phyloP scores from a whole-genome alignment of 495 filamentous ascomycete species.

The Corynascus novoguineensis region DNA sequence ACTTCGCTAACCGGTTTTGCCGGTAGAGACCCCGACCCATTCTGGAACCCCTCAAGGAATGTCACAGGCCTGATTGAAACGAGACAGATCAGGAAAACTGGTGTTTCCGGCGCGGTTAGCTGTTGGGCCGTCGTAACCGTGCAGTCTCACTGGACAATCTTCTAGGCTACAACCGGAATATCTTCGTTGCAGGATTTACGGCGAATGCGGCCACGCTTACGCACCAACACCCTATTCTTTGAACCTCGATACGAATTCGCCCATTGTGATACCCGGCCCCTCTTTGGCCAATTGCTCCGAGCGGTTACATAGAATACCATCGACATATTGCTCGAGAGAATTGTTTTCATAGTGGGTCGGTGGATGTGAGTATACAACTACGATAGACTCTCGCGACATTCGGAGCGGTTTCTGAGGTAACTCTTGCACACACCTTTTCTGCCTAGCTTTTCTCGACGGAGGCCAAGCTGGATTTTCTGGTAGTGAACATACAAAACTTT shows the following conservation, averaged over 20 bases:
- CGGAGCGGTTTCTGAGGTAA: too few species aligned
- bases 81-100: constrained; percentile 31
- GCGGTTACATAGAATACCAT: too few species aligned
- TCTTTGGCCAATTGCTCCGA: too few species aligned
- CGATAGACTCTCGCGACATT: too few species aligned
- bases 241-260: constrained; percentile 1
- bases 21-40: constrained; percentile 8
- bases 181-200: constrained; percentile 43
- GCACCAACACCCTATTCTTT: constrained; percentile 18
- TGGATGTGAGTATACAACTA: too few species aligned
- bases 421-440: too few species aligned
- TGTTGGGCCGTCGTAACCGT: constrained; percentile 19
- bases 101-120: constrained; percentile 26
- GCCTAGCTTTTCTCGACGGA: too few species aligned
- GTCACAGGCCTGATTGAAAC: constrained; percentile 21
- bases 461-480: too few species aligned
- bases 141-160: constrained; percentile 33
- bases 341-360: too few species aligned
- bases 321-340: too few species aligned
- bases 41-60: constrained; percentile 9
- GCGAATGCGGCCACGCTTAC: constrained; percentile 38
- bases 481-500: too few species aligned
- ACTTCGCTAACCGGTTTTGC: constrained; percentile 4
- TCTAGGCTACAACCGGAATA: constrained; percentile 22
- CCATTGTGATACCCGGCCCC: not conserved